Evolutionary conservation across 768 basidiomycete genomes (phyloP).

Genomic region (Hygrocybe coccinea): DNA sequence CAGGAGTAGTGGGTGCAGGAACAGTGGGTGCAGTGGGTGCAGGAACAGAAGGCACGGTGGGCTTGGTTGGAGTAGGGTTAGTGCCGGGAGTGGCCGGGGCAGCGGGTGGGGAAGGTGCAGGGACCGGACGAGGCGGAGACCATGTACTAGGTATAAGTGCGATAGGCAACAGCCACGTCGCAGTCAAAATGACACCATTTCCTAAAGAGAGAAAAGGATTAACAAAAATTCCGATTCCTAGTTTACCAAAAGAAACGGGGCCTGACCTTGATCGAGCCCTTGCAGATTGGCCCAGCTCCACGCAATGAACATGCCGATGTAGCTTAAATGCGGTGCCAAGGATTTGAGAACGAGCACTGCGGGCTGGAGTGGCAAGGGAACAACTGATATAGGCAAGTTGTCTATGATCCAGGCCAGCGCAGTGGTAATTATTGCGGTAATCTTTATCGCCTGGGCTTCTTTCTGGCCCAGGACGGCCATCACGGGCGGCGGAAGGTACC

Average conservation of each 20-base stretch:
- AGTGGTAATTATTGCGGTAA: constrained; percentile 68
- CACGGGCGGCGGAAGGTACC: constrained; percentile 74
- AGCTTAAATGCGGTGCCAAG: constrained; percentile 61
- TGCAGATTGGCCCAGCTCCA: constrained; percentile 74
- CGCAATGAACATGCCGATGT: constrained; percentile 70
- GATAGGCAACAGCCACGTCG: constrained; percentile 78
- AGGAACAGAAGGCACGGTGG: neutral
- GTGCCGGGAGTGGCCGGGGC: neutral
- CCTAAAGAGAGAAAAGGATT: constrained; percentile 36
- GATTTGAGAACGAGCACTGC: constrained; percentile 56
- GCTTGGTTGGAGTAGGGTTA: too few species aligned
- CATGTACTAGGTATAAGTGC: constrained; percentile 71
- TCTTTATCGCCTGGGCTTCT: constrained; percentile 63
- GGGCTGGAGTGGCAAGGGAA: constrained; percentile 58
- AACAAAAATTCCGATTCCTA: constrained; percentile 8
- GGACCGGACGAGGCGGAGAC: constrained; percentile 38
- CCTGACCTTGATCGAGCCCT: constrained; percentile 61
- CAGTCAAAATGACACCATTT: constrained; percentile 73
- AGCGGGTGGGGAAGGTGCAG: neutral
- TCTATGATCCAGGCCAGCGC: constrained; percentile 70
- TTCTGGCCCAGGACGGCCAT: constrained; percentile 58
- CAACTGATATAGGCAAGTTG: constrained; percentile 52
- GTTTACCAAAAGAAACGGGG: neutral
- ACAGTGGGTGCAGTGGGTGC: neutral
- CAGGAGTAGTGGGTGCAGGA: neutral